These are phyloP conservation scores for Saccharomycopsis oosterbeekiorum DNA, from an alignment of 805 yeast genomes.

Conservation along the genomic window DNA sequence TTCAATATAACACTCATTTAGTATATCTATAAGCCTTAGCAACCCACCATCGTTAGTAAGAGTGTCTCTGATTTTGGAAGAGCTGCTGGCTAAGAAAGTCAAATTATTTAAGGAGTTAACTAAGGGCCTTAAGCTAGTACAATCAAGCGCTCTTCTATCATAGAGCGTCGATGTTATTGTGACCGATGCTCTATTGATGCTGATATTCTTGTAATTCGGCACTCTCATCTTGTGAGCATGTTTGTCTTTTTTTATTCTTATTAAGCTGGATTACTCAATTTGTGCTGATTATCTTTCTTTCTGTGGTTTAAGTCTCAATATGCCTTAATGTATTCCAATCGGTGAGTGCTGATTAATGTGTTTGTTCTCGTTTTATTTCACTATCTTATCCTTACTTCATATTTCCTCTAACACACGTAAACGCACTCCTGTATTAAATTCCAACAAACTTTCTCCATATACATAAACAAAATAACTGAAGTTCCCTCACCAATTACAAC, in stretches of 20 bases:
- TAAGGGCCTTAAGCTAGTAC: constrained; percentile 79
- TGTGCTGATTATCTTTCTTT: no score
- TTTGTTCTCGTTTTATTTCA: no score
- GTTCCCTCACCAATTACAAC: no score
- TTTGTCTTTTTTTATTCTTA: background rate
- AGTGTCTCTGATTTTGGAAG: constrained; percentile 85
- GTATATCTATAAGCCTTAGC: constrained; percentile 74
- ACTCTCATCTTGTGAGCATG: constrained; percentile 56
- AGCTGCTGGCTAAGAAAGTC: constrained; percentile 76
- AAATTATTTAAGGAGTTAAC: constrained; percentile 87
- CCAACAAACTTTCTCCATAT: no score
- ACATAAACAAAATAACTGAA: no score
- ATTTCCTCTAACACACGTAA: no score
- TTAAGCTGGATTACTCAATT: background rate
- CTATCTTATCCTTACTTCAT: no score
- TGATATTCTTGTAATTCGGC: constrained; percentile 70
- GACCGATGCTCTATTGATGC: constrained; percentile 83
- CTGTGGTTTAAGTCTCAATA: no score
- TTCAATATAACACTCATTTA: constrained; percentile 61
- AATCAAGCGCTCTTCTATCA: constrained; percentile 87
- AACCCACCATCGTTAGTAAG: constrained; percentile 85
- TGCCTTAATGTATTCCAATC: no score
- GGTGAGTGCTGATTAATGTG: no score
- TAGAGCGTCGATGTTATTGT: constrained; percentile 81
- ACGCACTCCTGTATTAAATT: no score